A percentile compares a stretch with the other conserved stretches of the same genome.
phyloP scores from a whole-genome alignment of 2,329 filamentous ascomycete genomes.

The Pseudogymnoascus sp. region DNA sequence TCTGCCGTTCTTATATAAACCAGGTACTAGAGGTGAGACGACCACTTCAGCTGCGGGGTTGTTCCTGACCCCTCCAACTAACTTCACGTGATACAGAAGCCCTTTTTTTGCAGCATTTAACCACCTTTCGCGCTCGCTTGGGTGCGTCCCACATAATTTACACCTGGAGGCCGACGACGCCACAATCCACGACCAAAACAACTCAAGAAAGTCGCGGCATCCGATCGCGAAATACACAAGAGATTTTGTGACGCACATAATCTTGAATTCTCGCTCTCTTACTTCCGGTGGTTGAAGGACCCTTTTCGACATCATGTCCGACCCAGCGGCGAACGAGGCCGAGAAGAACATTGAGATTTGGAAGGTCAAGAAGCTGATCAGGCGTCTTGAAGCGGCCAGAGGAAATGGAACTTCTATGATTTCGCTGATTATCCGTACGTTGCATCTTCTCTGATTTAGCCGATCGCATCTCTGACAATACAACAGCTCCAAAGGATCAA shows the following conservation, averaged over 20 bases:
- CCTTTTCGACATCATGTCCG: constrained; percentile 64
- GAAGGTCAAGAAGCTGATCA: constrained; percentile 99
- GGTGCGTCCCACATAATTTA: constrained; percentile 9
- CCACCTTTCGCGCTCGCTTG: constrained; percentile 6
- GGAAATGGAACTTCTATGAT: constrained; percentile 99
- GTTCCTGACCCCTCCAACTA: constrained; percentile 9
- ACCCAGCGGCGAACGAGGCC: constrained; percentile 80
- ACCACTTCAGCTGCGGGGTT: constrained; percentile 4
- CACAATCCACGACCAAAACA: constrained; percentile 10
- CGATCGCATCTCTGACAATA: constrained; percentile 26
- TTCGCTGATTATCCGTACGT: constrained; percentile 92
- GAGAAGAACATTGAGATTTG: constrained; percentile 94
- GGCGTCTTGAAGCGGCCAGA: constrained; percentile 91
- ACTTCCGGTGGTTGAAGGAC: constrained; percentile 9
- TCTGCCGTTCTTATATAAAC: neutral
- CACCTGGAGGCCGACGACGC: constrained; percentile 5
- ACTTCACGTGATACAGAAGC: constrained; percentile 6
- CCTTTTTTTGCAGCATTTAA: constrained; percentile 12
- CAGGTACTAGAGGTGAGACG: neutral
- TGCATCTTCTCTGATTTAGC: constrained; percentile 18
- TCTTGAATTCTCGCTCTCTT: neutral
- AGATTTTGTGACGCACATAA: constrained; percentile 10
- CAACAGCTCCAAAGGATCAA: constrained; percentile 89
- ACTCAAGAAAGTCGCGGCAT: constrained; percentile 5
- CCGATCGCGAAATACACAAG: constrained; percentile 6